A percentile compares a stretch with the other conserved stretches of the same genome.
These are phyloP conservation scores for Phyllosticta ampelicida DNA, from an alignment of 2,329 filamentous ascomycete species.

Conservation along the genomic window DNA sequence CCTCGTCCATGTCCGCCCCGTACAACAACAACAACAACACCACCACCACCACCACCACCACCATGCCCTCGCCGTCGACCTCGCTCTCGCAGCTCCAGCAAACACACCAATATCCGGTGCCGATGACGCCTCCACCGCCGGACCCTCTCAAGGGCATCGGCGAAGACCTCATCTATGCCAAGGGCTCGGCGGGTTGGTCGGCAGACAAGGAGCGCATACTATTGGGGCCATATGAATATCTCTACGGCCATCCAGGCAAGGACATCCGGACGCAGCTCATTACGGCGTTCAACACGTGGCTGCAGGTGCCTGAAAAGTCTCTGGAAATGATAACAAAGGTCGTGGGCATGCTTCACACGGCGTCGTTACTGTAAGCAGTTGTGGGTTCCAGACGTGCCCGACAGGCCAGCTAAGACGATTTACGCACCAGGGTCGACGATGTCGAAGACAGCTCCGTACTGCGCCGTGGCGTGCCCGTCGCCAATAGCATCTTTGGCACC, in stretches of 20 bases:
- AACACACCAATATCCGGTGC: slow-evolving; percentile 19
- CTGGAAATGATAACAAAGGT: slow-evolving; percentile 68
- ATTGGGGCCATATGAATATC: slow-evolving; percentile 69
- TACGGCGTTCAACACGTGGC: slow-evolving; percentile 68
- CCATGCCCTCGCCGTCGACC: slow-evolving; percentile 5
- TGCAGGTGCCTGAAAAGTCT: slow-evolving; percentile 59
- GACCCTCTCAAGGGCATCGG: slow-evolving; percentile 20
- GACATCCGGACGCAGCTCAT: slow-evolving; percentile 75
- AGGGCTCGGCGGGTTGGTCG: slow-evolving; percentile 46
- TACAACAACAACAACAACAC: no score
- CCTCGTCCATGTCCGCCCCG: slow-evolving; percentile 6
- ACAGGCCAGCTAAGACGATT: not conserved
- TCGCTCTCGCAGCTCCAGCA: slow-evolving; percentile 4
- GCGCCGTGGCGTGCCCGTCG: slow-evolving; percentile 68
- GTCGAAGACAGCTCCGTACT: slow-evolving; percentile 73
- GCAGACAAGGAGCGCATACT: slow-evolving; percentile 67
- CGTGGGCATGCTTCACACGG: slow-evolving; percentile 76
- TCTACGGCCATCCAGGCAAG: slow-evolving; percentile 69
- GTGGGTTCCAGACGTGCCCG: not conserved
- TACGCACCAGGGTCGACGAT: slow-evolving; percentile 53
- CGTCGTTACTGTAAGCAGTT: slow-evolving; percentile 52
- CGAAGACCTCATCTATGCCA: slow-evolving; percentile 32
- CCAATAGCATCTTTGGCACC: slow-evolving; percentile 74
- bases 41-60: no score
- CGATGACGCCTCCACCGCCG: slow-evolving; percentile 20